Evolutionary conservation across 192 early-diverging fungal genomes (phyloP).

Genomic region (Chytriomyces confervae): DNA sequence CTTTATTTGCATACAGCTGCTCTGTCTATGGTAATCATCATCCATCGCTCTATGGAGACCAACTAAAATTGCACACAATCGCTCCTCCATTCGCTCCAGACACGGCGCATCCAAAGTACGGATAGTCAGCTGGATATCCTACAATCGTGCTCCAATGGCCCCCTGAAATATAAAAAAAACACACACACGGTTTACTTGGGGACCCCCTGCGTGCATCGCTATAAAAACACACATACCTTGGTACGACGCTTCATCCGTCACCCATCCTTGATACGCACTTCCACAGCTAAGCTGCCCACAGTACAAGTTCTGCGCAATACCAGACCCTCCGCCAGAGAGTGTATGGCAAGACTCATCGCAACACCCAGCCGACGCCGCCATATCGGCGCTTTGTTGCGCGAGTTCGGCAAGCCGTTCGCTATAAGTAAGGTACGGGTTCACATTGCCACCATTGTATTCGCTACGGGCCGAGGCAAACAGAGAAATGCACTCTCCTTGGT

Average conservation of each 20-base stretch:
- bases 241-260: slow-evolving; percentile 7
- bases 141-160: slow-evolving; percentile 27
- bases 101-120: slow-evolving; percentile 27
- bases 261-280: slow-evolving; percentile 20
- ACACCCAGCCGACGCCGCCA: neutral
- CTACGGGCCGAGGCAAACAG: slow-evolving; percentile 17
- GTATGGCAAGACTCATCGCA: slow-evolving; percentile 29
- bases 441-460: neutral
- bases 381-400: slow-evolving; percentile 10
- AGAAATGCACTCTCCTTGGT: slow-evolving; percentile 9
- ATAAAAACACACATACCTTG: too few species aligned
- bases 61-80: slow-evolving; percentile 30
- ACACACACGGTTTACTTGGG: neutral
- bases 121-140: slow-evolving; percentile 17
- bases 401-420: neutral
- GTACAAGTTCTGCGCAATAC: slow-evolving; percentile 18
- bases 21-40: too few species aligned
- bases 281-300: neutral
- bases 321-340: neutral
- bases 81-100: neutral
- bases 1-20: too few species aligned
- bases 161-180: neutral
- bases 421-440: neutral
- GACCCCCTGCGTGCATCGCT: too few species aligned
- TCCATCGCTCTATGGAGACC: neutral